Percentiles rank a stretch among this genome's conserved stretches.
These are phyloP conservation scores for Leccinum uliginosum DNA, from an alignment of 768 basidiomycete species.

Conservation along the genomic window DNA sequence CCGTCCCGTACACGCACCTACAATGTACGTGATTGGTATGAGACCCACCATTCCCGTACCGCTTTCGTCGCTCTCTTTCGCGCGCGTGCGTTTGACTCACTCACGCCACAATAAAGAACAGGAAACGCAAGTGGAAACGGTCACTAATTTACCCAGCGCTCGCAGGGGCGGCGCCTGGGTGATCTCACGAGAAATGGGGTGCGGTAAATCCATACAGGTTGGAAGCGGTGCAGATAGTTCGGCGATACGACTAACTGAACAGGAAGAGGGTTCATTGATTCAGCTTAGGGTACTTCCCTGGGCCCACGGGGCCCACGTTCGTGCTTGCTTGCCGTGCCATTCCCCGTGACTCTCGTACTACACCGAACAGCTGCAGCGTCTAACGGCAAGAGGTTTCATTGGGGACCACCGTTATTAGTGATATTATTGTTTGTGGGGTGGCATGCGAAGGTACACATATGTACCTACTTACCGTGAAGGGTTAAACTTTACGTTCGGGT, in stretches of 20 bases:
- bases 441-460: slow-evolving; percentile 4
- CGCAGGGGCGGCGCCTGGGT: slow-evolving; percentile 1
- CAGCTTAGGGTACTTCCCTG: neutral
- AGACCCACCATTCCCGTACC: neutral
- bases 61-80: neutral
- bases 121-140: neutral
- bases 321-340: neutral
- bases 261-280: neutral
- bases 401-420: neutral
- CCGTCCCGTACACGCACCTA: neutral
- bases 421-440: slow-evolving; percentile 1
- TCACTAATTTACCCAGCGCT: neutral
- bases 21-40: neutral
- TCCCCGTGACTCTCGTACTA: slow-evolving; percentile 4
- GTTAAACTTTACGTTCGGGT: slow-evolving; percentile 6
- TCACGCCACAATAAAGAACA: neutral
- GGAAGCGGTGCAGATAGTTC: slow-evolving; percentile 13
- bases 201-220: slow-evolving; percentile 17
- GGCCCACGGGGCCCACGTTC: slow-evolving; percentile 9
- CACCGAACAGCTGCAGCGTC: neutral
- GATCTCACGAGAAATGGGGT: slow-evolving; percentile 18
- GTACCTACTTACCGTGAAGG: slow-evolving; percentile 3
- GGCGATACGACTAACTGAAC: slow-evolving; percentile 16
- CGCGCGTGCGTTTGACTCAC: neutral
- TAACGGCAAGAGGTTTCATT: neutral